Evolutionary conservation across 1,284 basidiomycete genomes (phyloP), one percentile per base, ranked within the genome.

Genomic region (Sanghuangporus sanghuang): DNA sequence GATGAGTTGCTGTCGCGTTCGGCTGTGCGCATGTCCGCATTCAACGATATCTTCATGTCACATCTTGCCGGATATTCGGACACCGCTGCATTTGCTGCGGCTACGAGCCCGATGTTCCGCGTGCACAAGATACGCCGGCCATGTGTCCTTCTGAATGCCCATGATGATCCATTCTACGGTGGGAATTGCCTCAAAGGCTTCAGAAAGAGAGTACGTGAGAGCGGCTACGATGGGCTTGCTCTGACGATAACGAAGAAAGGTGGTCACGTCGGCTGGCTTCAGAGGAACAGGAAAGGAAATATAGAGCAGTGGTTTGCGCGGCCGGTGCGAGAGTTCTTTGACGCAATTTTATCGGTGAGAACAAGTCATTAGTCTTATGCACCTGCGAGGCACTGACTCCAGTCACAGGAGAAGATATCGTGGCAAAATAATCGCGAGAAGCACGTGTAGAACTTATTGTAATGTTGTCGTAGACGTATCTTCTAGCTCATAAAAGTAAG

Each of bases 241-340:
- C 50, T 61, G 32, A 48, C 59, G 36, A 23, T 61, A 2, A 61
- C 59, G 9, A 49, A 61, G 49, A 61, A 53, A 23, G 59, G 59
- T 21, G 59, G 59, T 11, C 59, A 61, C 40, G 16, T 61, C 3
- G 50, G 59, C 7, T 61, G 59, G 59, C 14, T 61, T 14, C 59
- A 61, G 27, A 61, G 50, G 59, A 61, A 53, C 40, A 32, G 54
- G 35, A 50, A 53, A 14, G 59, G 59, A 14, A 61, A 54, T 9
- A 18, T 38, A n/a, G 59, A 53, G 27, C 59, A 53, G 8, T 61
- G 59, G 59, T 61, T 50, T 23, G 38, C 42, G 6, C 59, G 42
- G 16, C 59, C 59, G 53, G 38, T 61, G 21, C 23, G 46, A n/a
- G 59, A 61, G 50, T 61, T 61, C 59, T 54, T 61, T 53, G 49